phyloP scores from a whole-genome alignment of 305 asterid species.

The Salvia sclarea region DNA sequence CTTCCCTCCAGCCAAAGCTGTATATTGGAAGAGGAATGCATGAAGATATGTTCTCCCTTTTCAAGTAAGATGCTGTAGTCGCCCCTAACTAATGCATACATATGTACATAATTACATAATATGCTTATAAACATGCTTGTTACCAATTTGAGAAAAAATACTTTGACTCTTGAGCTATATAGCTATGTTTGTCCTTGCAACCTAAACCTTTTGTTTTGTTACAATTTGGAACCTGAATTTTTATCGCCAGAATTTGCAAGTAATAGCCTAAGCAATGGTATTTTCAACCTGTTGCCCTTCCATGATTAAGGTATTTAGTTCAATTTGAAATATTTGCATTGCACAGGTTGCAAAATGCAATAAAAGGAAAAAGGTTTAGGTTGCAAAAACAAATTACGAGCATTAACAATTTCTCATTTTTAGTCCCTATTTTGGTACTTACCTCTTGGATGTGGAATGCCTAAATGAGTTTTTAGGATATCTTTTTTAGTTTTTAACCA shows the following conservation, averaged over 20 bases:
- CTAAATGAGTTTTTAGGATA: constrained; percentile 24
- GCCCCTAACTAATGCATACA: neutral
- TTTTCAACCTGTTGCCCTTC: too few relatives aligned
- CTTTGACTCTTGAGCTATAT: neutral
- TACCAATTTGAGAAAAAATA: neutral
- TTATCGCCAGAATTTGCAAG: too few relatives aligned
- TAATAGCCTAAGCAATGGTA: too few relatives aligned
- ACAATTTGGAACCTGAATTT: too few relatives aligned
- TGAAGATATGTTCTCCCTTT: constrained; percentile 79
- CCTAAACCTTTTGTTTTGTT: neutral
- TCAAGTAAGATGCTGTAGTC: constrained; percentile 59
- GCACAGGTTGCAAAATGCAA: neutral
- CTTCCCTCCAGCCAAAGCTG: constrained; percentile 76
- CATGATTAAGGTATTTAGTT: too few relatives aligned
- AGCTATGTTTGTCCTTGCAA: neutral
- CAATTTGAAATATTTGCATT: neutral
- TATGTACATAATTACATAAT: neutral
- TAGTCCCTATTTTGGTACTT: constrained; percentile 1
- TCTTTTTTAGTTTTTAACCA: constrained; percentile 8
- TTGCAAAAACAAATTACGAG: neutral
- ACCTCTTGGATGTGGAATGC: constrained; percentile 17
- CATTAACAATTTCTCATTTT: neutral
- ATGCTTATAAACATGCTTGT: neutral
- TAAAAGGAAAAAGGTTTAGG: neutral
- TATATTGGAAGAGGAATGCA: constrained; percentile 99